phyloP scores from a whole-genome alignment of 345 rosid species.

The Cardamine resedifolia region DNA sequence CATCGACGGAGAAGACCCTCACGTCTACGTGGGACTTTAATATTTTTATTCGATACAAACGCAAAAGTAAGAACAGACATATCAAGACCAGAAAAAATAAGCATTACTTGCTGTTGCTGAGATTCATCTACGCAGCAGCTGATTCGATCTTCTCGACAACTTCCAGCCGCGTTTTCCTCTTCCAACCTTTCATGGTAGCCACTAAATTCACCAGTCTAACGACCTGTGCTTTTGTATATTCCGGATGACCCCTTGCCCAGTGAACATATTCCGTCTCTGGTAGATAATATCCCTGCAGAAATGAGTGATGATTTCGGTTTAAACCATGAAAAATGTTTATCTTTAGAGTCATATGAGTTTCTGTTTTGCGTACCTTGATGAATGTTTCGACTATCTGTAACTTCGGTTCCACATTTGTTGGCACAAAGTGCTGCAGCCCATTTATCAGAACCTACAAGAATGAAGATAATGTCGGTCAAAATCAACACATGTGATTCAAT shows the following conservation, averaged over 20 bases:
- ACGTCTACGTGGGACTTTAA: too few relatives aligned
- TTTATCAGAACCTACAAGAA: slow-evolving; percentile 72
- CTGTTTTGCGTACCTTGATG: slow-evolving; percentile 61
- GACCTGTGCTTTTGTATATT: slow-evolving; percentile 74
- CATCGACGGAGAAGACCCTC: too few relatives aligned
- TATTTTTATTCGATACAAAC: too few relatives aligned
- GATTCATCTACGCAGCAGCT: slow-evolving; percentile 30
- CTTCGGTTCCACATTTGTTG: slow-evolving; percentile 72
- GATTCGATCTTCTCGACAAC: slow-evolving; percentile 80
- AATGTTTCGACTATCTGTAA: slow-evolving; percentile 79
- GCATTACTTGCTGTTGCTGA: slow-evolving; percentile 8
- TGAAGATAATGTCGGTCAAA: not conserved
- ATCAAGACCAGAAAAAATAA: not conserved
- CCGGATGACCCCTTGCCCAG: slow-evolving; percentile 94
- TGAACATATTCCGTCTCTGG: slow-evolving; percentile 96
- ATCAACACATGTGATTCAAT: not conserved
- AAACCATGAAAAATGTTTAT: not conserved
- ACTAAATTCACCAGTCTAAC: slow-evolving; percentile 84
- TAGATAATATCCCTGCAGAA: slow-evolving; percentile 82
- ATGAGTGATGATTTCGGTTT: slow-evolving; percentile 2
- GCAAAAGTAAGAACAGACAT: too few relatives aligned
- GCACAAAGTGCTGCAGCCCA: slow-evolving; percentile 83
- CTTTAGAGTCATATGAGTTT: not conserved
- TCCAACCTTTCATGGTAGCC: slow-evolving; percentile 95
- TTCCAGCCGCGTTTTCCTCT: slow-evolving; percentile 86